Evolutionary conservation across 164 flowering plant species (phyloP), one percentile per base, ranked within the genome.

Genomic region (Aristolochia contorta): DNA sequence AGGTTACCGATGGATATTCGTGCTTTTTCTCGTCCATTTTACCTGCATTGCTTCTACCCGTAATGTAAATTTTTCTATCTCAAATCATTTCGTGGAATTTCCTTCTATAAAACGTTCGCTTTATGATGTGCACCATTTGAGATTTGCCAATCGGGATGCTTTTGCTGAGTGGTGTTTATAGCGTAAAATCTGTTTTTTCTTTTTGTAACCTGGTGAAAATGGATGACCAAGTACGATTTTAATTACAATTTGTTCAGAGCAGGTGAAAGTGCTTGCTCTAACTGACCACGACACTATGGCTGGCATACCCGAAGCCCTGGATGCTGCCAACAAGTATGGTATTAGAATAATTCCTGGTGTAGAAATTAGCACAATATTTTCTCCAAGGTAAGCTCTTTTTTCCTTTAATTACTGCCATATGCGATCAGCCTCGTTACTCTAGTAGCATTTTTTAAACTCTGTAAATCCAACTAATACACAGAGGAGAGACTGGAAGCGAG

Each of bases 181-280:
- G 43, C 12, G 43, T 10, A 37, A 37, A 37, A 37, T 37, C 43
- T 37, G 43, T 37, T 37, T 37, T 27, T 37, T 37, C 9, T 37
- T 37, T 37, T 37, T 37, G 9, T 37, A 37, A 37, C 43, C 7
- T 37, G 12, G 12, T 37, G 30, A 37, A 37, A 24, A 24, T 60
- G 23, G 53, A 16, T 65, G 20, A 15, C 30, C 22, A 58, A 48
- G 37, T 7, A 64, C 48, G 41, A 49, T 30, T 58, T 56, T n/a
- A 49, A 16, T 65, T 65, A 33, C 12, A 19, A 21, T 48, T 24
- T 30, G 45, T 57, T 74, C 77, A 72, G 74, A 79, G 79, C 91
- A 92, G 98, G 98, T 92, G 74, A 92, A 89, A 73, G 94, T 89
- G 65, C 88, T 92, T 76, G 79, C 97, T 67, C 72, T 92, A 64